These are phyloP conservation scores for Vinca minor DNA, from an alignment of 257 asterid species.

Conservation along the genomic window DNA sequence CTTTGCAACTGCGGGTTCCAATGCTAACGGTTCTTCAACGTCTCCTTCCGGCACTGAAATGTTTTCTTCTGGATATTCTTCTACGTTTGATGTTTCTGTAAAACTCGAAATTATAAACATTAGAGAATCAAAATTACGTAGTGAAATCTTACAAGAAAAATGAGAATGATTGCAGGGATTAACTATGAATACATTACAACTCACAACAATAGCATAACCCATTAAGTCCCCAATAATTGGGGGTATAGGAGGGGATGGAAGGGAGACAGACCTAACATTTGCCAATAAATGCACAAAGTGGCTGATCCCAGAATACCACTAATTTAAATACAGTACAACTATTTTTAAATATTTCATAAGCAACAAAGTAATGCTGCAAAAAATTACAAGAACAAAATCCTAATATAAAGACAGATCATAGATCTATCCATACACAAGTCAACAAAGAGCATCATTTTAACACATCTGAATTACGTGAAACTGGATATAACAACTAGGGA, in stretches of 20 bases:
- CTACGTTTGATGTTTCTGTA: slow-evolving; percentile 36
- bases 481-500: background rate
- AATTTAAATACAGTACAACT: background rate
- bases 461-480: slow-evolving; percentile 2
- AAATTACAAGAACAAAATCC: background rate
- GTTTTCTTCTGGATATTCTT: slow-evolving; percentile 23
- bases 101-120: slow-evolving; percentile 4
- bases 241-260: no score
- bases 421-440: background rate
- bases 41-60: slow-evolving; percentile 18
- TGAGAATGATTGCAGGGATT: background rate
- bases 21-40: slow-evolving; percentile 20
- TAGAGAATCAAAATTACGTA: background rate
- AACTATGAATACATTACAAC: no score
- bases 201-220: no score
- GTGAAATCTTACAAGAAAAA: background rate
- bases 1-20: slow-evolving; percentile 20
- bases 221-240: no score
- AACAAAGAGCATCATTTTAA: slow-evolving; percentile 2
- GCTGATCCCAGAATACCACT: no score
- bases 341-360: background rate
- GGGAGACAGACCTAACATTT: no score
- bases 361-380: background rate
- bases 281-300: no score
- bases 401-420: background rate